phyloP scores from a whole-genome alignment of 1,139 yeast genomes.

The Meyerozyma smithsonii region DNA sequence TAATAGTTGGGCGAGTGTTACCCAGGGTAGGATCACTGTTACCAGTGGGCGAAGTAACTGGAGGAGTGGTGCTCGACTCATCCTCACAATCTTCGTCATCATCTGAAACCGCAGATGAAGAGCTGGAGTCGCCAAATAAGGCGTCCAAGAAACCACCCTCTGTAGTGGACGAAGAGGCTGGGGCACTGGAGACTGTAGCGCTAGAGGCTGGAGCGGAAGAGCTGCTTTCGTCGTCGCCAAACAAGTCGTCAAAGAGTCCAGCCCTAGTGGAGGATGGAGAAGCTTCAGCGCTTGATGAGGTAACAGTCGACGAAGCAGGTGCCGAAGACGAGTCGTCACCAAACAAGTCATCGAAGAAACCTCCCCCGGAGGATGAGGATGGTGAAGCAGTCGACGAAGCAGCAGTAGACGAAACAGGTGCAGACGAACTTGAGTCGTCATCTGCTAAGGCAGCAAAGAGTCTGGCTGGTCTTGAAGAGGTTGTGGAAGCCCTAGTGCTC shows the following conservation, averaged over 20 bases:
- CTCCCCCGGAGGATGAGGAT: too few relatives aligned
- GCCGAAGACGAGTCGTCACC: background rate
- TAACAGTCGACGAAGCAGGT: background rate
- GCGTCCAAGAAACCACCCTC: conserved; percentile 15
- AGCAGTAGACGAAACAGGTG: too few relatives aligned
- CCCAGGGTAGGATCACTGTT: too few relatives aligned
- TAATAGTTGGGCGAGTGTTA: too few relatives aligned
- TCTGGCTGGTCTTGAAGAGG: too few relatives aligned
- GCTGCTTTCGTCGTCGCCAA: background rate
- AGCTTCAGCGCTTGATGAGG: background rate
- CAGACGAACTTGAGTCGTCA: background rate
- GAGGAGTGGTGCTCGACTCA: too few relatives aligned
- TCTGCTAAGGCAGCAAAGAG: too few relatives aligned
- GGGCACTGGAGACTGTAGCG: background rate
- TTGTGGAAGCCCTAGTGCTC: background rate
- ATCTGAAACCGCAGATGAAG: background rate
- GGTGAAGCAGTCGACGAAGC: too few relatives aligned
- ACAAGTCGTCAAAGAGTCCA: conserved; percentile 1
- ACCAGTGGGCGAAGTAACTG: too few relatives aligned
- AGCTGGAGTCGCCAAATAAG: conserved; percentile 9
- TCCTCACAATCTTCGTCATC: conserved; percentile 2
- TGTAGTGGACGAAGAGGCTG: background rate
- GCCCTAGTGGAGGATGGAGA: background rate
- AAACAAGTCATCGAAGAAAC: background rate
- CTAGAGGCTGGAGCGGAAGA: background rate